Conservation (phyloP, 768 basidiomycete genomes). For the Tulasnella sp. region DNA sequence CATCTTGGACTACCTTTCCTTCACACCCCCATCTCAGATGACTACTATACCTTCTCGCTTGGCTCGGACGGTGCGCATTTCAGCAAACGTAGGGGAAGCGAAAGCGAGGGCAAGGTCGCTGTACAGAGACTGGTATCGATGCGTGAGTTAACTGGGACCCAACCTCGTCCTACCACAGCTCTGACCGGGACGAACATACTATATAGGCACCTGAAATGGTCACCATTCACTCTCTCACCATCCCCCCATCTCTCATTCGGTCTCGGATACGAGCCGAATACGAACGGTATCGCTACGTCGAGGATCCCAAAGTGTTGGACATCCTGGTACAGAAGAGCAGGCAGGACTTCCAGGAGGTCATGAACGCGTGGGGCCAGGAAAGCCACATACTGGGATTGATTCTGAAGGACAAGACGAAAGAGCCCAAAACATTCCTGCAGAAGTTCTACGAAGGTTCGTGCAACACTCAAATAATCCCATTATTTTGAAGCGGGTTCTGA, state of each 20-base stretch:
- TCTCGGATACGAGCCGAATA: slow-evolving; percentile 76
- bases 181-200: background rate
- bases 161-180: background rate
- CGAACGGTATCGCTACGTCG: slow-evolving; percentile 72
- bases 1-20: background rate
- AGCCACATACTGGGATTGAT: slow-evolving; percentile 70
- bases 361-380: slow-evolving; percentile 88
- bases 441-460: slow-evolving; percentile 77
- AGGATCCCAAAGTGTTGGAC: slow-evolving; percentile 74
- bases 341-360: slow-evolving; percentile 86
- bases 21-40: slow-evolving; percentile 30
- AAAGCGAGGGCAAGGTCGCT: slow-evolving; percentile 58
- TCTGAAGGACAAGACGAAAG: slow-evolving; percentile 36
- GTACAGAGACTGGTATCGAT: slow-evolving; percentile 90
- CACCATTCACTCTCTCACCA: slow-evolving; percentile 66
- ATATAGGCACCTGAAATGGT: slow-evolving; percentile 84
- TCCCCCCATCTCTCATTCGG: slow-evolving; percentile 66
- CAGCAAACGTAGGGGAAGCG: slow-evolving; percentile 46
- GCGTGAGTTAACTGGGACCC: slow-evolving; percentile 41
- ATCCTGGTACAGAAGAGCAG: slow-evolving; percentile 71
- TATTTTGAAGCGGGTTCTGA: too few species aligned
- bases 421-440: slow-evolving; percentile 58
- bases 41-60: slow-evolving; percentile 85
- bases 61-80: slow-evolving; percentile 55
- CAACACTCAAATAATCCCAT: too few species aligned